These are phyloP conservation scores for Acorus gramineus DNA, from an alignment of 106 monocot species.

Conservation along the genomic window DNA sequence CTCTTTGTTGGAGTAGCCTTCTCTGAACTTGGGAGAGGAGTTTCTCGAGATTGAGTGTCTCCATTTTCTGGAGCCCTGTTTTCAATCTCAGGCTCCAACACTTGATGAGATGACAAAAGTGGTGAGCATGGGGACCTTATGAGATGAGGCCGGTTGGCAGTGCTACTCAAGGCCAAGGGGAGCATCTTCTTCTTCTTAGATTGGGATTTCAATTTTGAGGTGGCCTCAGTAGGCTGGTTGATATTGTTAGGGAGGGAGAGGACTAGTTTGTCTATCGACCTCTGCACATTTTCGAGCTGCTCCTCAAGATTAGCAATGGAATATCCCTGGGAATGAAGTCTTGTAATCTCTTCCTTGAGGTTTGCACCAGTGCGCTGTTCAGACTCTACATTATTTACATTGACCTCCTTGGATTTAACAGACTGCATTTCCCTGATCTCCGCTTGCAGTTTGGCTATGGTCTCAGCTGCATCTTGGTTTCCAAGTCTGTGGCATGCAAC, in stretches of 20 bases:
- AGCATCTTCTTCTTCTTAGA: background rate
- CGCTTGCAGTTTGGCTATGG: conserved; percentile 87
- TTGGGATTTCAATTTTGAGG: conserved; percentile 24
- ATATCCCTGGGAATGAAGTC: conserved; percentile 75
- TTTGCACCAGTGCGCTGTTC: conserved; percentile 36
- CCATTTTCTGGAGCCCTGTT: background rate
- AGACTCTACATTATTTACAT: conserved; percentile 9
- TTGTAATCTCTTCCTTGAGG: conserved; percentile 78
- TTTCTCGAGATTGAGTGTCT: background rate
- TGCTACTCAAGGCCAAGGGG: background rate
- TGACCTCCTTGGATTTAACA: conserved; percentile 43
- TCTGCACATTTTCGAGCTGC: background rate
- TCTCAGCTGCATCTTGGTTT: conserved; percentile 86
- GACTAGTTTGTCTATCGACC: background rate
- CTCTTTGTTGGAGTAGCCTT: conserved; percentile 59
- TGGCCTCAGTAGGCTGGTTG: background rate
- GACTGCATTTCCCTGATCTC: conserved; percentile 76
- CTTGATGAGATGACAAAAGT: background rate
- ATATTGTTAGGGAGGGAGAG: background rate
- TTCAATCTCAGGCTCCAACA: conserved; percentile 17
- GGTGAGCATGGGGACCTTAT: background rate
- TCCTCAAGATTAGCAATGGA: conserved; percentile 20
- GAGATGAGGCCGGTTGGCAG: background rate
- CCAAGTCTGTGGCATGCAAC: conserved; percentile 82
- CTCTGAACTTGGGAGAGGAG: conserved; percentile 20